Base-by-base conservation (phyloP, 352 stramenopile genomes). In the Phytophthora boehmeriae region DNA sequence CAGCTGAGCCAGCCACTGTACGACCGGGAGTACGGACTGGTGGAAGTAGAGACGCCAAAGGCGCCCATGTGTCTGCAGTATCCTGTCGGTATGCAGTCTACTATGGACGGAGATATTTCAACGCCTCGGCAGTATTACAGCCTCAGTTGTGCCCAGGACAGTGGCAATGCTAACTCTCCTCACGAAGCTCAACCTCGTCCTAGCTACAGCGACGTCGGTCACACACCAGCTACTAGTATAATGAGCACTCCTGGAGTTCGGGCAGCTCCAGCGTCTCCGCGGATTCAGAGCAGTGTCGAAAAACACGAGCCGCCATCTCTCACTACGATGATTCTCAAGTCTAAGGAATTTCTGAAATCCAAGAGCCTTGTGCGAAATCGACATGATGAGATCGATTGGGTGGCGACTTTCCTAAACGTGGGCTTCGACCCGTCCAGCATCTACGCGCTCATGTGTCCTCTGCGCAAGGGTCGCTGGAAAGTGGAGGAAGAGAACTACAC, bases 311-410 rank as follows among this genome's bases (percentile, higher is more conserved):
- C 68, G 20, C 62, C 81, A 48, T 76, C 78, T 5, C 68, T 88
- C 19, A 80, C 78, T 34, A 76, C 76, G 45, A 52, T 89, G 46
- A 54, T 88, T 55, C 50, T 88, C n/a, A 79, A 89, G 60, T 89
- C 75, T 32, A 86, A 88, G 55, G 80, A 88, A 38, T 84, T 89
- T 27, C 45, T 89, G 10, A 75, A 80, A 32, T 75, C 78, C 1
- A 86, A 78, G 51, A 79, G 52, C 19, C 63, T 92, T 17, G 78
- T 92, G 32, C 82, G 80, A 41, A 92, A 89, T 63, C 78, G 76
- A 30, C 77, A 86, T 64, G 85, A 89, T 28, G 82, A 92, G 53
- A 88, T 92, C 52, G 83, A 93, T 55, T 93, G 81, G 83, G 79
- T 89, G 8, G 78, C 81, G 0, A 90, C 78, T 8, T 93, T 93